A percentile compares a stretch with the other conserved stretches of the same genome.
These are phyloP conservation scores for Taphrina flavorubra DNA, from an alignment of 1,139 yeast species.

Conservation along the genomic window DNA sequence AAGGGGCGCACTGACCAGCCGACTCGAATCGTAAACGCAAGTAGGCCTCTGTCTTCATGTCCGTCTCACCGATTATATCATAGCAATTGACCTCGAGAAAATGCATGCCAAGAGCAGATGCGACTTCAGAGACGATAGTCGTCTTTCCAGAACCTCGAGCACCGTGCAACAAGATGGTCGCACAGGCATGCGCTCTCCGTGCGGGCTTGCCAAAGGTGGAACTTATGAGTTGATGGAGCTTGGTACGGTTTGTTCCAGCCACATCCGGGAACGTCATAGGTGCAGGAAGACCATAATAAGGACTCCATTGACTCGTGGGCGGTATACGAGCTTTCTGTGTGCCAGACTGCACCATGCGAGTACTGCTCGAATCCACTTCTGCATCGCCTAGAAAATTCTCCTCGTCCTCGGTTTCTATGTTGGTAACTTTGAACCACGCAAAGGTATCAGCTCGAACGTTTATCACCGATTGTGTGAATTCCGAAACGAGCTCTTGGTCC, in stretches of 20 bases:
- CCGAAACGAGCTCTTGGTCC: slow-evolving; percentile 48
- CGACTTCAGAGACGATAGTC: slow-evolving; percentile 62
- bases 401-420: slow-evolving; percentile 54
- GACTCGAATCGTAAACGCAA: slow-evolving; percentile 78
- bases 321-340: slow-evolving; percentile 41
- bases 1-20: slow-evolving; percentile 56
- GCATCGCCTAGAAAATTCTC: slow-evolving; percentile 49
- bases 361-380: slow-evolving; percentile 66
- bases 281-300: slow-evolving; percentile 56
- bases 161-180: slow-evolving; percentile 70
- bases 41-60: slow-evolving; percentile 77
- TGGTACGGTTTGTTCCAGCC: slow-evolving; percentile 33
- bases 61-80: slow-evolving; percentile 63
- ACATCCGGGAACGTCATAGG: slow-evolving; percentile 2
- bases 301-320: slow-evolving; percentile 58
- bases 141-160: slow-evolving; percentile 82
- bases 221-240: slow-evolving; percentile 50
- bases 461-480: slow-evolving; percentile 41
- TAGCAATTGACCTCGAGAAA: slow-evolving; percentile 73
- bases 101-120: slow-evolving; percentile 69
- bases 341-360: slow-evolving; percentile 74
- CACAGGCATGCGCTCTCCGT: slow-evolving; percentile 47
- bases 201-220: slow-evolving; percentile 50
- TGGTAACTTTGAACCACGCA: slow-evolving; percentile 79
- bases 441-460: slow-evolving; percentile 70